Evolutionary conservation across 2,329 filamentous ascomycete species (phyloP).

Genomic region (Fonsecaea erecta): DNA sequence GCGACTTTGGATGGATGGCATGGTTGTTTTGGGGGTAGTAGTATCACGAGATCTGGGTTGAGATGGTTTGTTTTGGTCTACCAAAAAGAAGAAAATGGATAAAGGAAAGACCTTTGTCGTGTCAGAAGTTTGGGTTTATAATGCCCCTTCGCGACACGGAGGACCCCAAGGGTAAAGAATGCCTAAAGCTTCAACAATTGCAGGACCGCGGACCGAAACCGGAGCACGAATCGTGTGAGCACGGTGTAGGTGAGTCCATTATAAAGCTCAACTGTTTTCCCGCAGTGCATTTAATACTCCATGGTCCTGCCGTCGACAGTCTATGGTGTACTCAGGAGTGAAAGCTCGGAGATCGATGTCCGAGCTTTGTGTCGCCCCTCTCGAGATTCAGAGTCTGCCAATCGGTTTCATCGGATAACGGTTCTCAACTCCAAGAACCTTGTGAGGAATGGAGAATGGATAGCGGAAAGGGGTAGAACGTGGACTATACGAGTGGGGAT

Average conservation of each 20-base stretch:
- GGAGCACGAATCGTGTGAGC: neutral
- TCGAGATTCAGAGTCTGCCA: neutral
- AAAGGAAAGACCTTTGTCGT: neutral
- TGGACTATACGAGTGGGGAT: neutral
- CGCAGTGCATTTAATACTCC: neutral
- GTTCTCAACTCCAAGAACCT: neutral
- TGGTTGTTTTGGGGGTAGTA: neutral
- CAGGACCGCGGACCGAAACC: neutral
- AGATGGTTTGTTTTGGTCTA: neutral
- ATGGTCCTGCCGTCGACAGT: neutral
- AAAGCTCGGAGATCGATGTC: neutral
- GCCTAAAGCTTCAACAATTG: neutral
- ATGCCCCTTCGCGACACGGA: neutral
- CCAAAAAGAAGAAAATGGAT: neutral
- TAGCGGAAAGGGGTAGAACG: neutral
- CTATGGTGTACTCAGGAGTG: neutral
- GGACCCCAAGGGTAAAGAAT: neutral
- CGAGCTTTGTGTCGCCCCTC: neutral
- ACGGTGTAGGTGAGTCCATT: neutral
- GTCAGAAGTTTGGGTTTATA: neutral
- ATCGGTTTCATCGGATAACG: neutral
- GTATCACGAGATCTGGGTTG: neutral
- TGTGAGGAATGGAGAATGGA: neutral
- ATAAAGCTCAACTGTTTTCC: neutral
- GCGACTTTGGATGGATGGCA: constrained; percentile 6